Base-by-base conservation (phyloP, 176 grass and related monocot species). In the Olyra latifolia region DNA sequence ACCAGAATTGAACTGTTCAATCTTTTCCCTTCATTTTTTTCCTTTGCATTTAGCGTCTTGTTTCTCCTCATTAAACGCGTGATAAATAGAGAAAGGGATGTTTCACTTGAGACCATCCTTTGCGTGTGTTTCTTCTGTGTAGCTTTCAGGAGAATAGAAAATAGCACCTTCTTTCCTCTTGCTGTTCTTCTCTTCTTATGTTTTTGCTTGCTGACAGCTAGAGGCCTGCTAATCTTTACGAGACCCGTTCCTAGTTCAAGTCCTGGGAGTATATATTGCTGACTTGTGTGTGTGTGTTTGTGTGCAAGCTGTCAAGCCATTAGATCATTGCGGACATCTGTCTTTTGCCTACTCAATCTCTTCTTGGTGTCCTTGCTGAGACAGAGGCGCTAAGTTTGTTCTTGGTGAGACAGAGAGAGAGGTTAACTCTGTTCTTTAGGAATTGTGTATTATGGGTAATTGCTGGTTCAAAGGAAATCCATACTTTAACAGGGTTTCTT, bases 401-500 rank as follows among this genome's bases (percentile, higher is more conserved):
- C 69, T 80, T 80, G 53, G 81, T 75, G 52, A 83, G 39, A 73
- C 45, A 82, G 0, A 64, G 76, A 71, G n/a, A n/a, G n/a, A n/a
- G n/a, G n/a, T n/a, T n/a, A n/a, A n/a, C n/a, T n/a, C n/a, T 62
- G 13, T 63, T 62, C 71, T 22, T 70, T 76, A 55, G 76, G 45
- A 84, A 20, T 63, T 55, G 62, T 47, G 52, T 56, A 5, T 39
- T 53, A 96, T 93, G 90, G 93, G 90, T 39, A 96, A 96, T 80
- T 90, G 90, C 59, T 96, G 79, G 79, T 88, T 83, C 71, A 80
- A 70, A 25, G 65, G 82, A 45, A 85, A 73, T 50, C 69, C 84
- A 46, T 93, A 84, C 66, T 81, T 93, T 44, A 87, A 96, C 65
- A 93, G 87, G 84, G 93, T 96, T 85, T 90, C 80, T 83, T 95